A percentile compares a stretch with the other conserved stretches of the same genome.
These are phyloP conservation scores for Mesotaenium endlicherianum DNA, from an alignment of 139 green algal genomes.

Conservation along the genomic window DNA sequence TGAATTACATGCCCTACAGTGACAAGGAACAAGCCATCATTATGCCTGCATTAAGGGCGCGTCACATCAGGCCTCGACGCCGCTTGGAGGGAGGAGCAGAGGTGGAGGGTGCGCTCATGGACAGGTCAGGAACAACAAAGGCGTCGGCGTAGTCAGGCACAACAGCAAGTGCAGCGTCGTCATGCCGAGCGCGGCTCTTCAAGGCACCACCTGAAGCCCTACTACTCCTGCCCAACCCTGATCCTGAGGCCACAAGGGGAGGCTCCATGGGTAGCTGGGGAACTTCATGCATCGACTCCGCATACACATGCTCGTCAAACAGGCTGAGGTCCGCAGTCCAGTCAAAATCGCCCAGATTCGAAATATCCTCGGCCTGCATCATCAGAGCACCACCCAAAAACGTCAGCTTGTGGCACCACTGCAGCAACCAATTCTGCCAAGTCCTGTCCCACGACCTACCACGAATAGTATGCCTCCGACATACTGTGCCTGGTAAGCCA, in stretches of 20 bases:
- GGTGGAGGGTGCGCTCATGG: not conserved
- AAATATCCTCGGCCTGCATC: not conserved
- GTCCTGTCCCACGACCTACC: no score
- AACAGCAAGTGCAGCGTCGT: not conserved
- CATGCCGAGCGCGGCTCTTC: not conserved
- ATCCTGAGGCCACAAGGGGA: not conserved
- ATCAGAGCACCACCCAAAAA: not conserved
- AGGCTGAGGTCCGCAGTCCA: constrained; percentile 44
- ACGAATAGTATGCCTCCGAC: no score
- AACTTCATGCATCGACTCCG: constrained; percentile 41
- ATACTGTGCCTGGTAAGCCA: not conserved
- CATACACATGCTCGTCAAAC: constrained; percentile 48
- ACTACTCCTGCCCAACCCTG: not conserved
- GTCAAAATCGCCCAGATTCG: constrained; percentile 47
- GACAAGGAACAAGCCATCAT: no score
- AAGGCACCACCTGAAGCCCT: not conserved
- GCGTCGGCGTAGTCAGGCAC: constrained; percentile 37
- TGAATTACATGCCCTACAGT: no score
- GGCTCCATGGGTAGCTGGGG: not conserved
- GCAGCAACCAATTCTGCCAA: no score
- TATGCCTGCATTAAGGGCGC: no score
- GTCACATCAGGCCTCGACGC: not conserved
- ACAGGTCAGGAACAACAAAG: constrained; percentile 43
- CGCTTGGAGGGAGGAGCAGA: constrained; percentile 15
- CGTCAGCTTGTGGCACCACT: not conserved